Percentiles rank a stretch among this genome's conserved stretches.
phyloP scores from a whole-genome alignment of 1,284 basidiomycete genomes.

The Phlebopus sp. region DNA sequence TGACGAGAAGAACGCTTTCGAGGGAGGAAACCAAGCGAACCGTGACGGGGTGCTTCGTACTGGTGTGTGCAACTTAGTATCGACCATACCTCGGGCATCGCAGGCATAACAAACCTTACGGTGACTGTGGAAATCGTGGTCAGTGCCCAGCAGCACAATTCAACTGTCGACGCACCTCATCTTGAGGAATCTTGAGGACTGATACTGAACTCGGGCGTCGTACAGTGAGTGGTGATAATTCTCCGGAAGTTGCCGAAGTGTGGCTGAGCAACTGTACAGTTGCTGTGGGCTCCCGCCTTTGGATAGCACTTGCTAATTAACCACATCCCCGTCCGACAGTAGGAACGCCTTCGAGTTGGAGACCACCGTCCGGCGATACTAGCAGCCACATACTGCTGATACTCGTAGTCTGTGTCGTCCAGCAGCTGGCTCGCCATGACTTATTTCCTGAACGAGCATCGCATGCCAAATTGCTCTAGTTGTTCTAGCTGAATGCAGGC shows the following conservation, averaged over 20 bases:
- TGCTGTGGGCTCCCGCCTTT: slow-evolving; percentile 7
- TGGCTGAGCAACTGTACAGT: slow-evolving; percentile 35
- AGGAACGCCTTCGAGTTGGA: too few relatives aligned
- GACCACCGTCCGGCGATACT: too few relatives aligned
- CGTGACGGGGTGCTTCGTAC: slow-evolving; percentile 96
- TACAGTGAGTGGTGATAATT: slow-evolving; percentile 5
- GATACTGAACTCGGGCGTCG: slow-evolving; percentile 1
- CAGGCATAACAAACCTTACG: slow-evolving; percentile 52
- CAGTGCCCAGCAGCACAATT: neutral
- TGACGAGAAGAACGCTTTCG: slow-evolving; percentile 94
- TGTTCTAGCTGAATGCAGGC: too few relatives aligned
- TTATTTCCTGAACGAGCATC: too few relatives aligned
- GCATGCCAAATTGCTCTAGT: too few relatives aligned
- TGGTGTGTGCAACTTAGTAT: slow-evolving; percentile 33
- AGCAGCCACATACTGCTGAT: too few relatives aligned
- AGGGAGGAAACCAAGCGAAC: slow-evolving; percentile 91
- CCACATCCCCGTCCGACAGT: too few relatives aligned
- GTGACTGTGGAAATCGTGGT: slow-evolving; percentile 42
- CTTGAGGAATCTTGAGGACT: slow-evolving; percentile 17
- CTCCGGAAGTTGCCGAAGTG: slow-evolving; percentile 27
- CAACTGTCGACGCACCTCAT: slow-evolving; percentile 27
- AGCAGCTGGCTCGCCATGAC: too few relatives aligned
- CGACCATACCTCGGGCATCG: slow-evolving; percentile 8
- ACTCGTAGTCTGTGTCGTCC: too few relatives aligned
- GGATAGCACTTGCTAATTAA: neutral